Percentiles rank a stretch among this genome's conserved stretches.
Conservation (phyloP, 2,329 filamentous ascomycete genomes). For the Xylaria sp. region DNA sequence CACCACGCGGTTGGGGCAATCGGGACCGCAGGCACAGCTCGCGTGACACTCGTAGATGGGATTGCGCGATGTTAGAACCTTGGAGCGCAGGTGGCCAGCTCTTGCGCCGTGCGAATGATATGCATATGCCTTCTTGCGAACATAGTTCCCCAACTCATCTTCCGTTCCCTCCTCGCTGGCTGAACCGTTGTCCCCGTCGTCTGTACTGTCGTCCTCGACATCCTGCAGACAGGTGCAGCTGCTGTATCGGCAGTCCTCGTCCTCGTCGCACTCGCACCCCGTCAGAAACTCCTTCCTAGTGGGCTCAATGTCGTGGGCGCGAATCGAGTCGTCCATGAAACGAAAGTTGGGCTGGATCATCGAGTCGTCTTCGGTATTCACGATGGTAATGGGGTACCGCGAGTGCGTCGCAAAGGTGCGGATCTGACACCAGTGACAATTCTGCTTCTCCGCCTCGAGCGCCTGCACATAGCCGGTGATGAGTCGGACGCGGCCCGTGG, state of each 20-base stretch:
- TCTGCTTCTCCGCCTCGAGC: constrained; percentile 51
- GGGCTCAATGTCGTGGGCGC: constrained; percentile 67
- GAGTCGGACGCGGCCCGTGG: neutral
- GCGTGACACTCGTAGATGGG: constrained; percentile 85
- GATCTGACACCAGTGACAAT: constrained; percentile 72
- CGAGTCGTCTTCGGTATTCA: constrained; percentile 69
- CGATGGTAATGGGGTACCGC: constrained; percentile 66
- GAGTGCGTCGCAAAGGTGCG: constrained; percentile 62
- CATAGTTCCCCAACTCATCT: constrained; percentile 51
- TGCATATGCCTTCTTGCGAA: constrained; percentile 61
- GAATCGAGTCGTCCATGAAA: constrained; percentile 72
- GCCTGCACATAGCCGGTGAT: constrained; percentile 43
- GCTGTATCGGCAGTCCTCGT: constrained; percentile 73
- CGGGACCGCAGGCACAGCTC: constrained; percentile 70
- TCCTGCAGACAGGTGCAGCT: constrained; percentile 73
- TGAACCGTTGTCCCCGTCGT: constrained; percentile 53
- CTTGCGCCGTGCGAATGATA: constrained; percentile 68
- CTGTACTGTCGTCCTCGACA: constrained; percentile 57
- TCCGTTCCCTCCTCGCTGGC: constrained; percentile 2
- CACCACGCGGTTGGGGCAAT: constrained; percentile 80
- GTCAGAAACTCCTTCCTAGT: constrained; percentile 70
- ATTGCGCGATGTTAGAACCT: constrained; percentile 62
- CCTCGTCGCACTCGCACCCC: constrained; percentile 73
- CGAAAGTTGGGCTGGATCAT: constrained; percentile 71
- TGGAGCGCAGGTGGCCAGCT: constrained; percentile 62